Conservation (phyloP, 2,329 filamentous ascomycete species). For the Cladosporium phlei region DNA sequence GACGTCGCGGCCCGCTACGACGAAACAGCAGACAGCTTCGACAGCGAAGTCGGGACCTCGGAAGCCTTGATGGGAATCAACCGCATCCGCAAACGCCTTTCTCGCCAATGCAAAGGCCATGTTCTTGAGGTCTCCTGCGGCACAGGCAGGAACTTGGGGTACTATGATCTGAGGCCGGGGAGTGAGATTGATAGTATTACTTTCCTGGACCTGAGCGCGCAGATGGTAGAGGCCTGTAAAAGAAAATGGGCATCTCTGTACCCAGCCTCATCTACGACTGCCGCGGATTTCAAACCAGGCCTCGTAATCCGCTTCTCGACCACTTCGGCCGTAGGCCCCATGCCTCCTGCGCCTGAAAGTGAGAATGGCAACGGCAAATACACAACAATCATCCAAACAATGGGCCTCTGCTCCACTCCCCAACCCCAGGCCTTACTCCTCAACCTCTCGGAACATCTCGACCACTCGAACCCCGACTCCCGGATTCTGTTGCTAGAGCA, state of each 20-base stretch:
- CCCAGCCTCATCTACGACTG: constrained; percentile 14
- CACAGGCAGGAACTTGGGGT: constrained; percentile 45
- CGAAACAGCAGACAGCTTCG: constrained; percentile 41
- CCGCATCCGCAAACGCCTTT: constrained; percentile 37
- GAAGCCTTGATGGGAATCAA: constrained; percentile 42
- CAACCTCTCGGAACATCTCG: constrained; percentile 38
- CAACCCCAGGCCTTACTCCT: constrained; percentile 41
- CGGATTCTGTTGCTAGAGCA: constrained; percentile 48
- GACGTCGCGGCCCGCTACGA: constrained; percentile 46
- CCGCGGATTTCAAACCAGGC: constrained; percentile 19
- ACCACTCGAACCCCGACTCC: constrained; percentile 39
- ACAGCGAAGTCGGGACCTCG: constrained; percentile 42
- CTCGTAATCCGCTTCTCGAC: constrained; percentile 37
- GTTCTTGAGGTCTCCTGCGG: constrained; percentile 48
- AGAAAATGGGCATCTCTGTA: constrained; percentile 45
- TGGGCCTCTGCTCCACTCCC: constrained; percentile 48
- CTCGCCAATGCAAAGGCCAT: constrained; percentile 39
- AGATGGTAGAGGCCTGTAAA: constrained; percentile 46
- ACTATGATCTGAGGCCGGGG: constrained; percentile 34
- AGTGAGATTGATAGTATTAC: constrained; percentile 39
- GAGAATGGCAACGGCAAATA: constrained; percentile 34
- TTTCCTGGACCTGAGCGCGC: constrained; percentile 43
- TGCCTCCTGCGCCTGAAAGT: constrained; percentile 28
- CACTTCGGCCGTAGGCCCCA: constrained; percentile 40
- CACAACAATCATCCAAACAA: constrained; percentile 49